Evolutionary conservation across 805 yeast genomes (phyloP).

Genomic region (Candida nonsorbophila): DNA sequence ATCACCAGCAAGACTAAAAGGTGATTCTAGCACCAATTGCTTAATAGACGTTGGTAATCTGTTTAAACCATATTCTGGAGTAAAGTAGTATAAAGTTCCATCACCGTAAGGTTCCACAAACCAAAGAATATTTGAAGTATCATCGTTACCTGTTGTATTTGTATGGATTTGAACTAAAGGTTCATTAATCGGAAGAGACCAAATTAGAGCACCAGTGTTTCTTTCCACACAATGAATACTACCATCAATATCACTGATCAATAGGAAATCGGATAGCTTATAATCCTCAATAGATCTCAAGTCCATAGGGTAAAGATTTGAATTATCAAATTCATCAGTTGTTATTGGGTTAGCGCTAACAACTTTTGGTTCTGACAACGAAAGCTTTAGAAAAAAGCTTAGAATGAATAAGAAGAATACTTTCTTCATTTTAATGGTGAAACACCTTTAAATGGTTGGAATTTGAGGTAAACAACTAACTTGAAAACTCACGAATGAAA

Average conservation of each 20-base stretch:
- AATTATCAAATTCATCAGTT: too few species aligned
- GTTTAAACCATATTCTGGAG: conserved; percentile 68
- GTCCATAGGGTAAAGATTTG: conserved; percentile 32
- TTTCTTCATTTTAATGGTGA: too few species aligned
- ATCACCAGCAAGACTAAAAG: conserved; percentile 69
- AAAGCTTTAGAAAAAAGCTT: too few species aligned
- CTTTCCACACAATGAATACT: conserved; percentile 77
- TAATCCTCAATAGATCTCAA: conserved; percentile 40
- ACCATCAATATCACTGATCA: conserved; percentile 84
- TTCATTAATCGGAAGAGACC: conserved; percentile 67
- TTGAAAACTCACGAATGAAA: too few species aligned
- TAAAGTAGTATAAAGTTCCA: conserved; percentile 79
- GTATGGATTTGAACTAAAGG: conserved; percentile 51
- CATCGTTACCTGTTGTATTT: conserved; percentile 9
- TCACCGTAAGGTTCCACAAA: conserved; percentile 87
- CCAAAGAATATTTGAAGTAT: conserved; percentile 48
- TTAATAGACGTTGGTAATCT: conserved; percentile 77
- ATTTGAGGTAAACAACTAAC: too few species aligned
- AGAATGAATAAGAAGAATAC: too few species aligned
- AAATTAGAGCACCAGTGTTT: conserved; percentile 63
- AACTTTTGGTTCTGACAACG: too few species aligned
- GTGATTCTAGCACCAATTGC: conserved; percentile 75
- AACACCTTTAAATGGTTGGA: too few species aligned
- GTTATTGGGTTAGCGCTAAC: too few species aligned
- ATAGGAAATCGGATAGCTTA: conserved; percentile 50